These are phyloP conservation scores for Kodamaea suecica DNA, from an alignment of 1,139 yeast species.

Conservation along the genomic window DNA sequence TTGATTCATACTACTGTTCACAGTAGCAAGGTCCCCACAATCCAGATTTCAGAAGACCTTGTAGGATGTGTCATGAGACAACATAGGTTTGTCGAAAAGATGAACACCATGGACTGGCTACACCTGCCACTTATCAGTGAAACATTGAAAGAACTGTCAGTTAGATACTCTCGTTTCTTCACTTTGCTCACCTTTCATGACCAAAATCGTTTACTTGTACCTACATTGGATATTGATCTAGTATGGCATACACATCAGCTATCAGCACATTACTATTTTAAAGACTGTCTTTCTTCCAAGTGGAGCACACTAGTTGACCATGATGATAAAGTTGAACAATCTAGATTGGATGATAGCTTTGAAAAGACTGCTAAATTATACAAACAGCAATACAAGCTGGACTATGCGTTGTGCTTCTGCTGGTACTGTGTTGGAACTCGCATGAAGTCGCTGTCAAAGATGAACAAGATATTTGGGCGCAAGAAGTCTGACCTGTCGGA, in stretches of 20 bases:
- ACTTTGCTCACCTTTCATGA: constrained; percentile 16
- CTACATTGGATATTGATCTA: constrained; percentile 40
- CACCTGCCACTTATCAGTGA: constrained; percentile 19
- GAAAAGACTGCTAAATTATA: constrained; percentile 21
- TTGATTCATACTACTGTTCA: constrained; percentile 20
- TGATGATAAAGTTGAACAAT: constrained; percentile 27
- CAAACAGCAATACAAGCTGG: constrained; percentile 17
- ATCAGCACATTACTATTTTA: constrained; percentile 22
- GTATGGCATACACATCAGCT: constrained; percentile 43
- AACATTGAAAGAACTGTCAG: constrained; percentile 20
- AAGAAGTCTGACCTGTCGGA: constrained; percentile 2
- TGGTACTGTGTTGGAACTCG: constrained; percentile 21
- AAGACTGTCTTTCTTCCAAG: constrained; percentile 16
- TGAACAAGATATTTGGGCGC: constrained; percentile 10
- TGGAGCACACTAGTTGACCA: constrained; percentile 23
- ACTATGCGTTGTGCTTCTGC: constrained; percentile 28
- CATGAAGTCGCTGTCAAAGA: constrained; percentile 7
- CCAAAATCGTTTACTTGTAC: constrained; percentile 22
- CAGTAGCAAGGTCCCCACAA: constrained; percentile 4
- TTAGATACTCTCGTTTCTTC: constrained; percentile 28
- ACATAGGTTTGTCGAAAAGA: constrained; percentile 28
- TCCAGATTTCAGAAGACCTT: constrained; percentile 26
- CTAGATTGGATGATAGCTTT: constrained; percentile 20
- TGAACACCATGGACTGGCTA: constrained; percentile 31
- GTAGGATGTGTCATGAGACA: constrained; percentile 33